phyloP scores from a whole-genome alignment of 2,329 filamentous ascomycete genomes.

The Aspergillus sojae region DNA sequence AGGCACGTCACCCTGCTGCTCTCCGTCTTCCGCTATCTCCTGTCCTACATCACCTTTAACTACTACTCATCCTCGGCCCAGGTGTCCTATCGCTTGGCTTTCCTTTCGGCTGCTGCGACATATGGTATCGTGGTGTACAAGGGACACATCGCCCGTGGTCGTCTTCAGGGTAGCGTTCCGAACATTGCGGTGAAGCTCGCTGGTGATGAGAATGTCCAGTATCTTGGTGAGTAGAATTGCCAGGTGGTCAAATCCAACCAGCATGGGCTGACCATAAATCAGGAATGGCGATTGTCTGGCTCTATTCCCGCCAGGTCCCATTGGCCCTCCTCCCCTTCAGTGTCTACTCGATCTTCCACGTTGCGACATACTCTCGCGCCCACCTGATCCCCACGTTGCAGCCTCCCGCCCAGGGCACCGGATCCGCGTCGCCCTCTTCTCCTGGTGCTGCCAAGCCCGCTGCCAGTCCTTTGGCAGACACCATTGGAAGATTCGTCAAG shows the following conservation, averaged over 20 bases:
- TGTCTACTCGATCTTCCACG: conserved; percentile 98
- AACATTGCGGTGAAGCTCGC: conserved; percentile 67
- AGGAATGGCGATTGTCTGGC: conserved; percentile 96
- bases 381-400: conserved; percentile 87
- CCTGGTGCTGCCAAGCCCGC: conserved; percentile 55
- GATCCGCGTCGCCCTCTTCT: conserved; percentile 59
- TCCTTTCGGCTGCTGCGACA: conserved; percentile 83
- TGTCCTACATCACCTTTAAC: conserved; percentile 90
- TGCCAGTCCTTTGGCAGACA: conserved; percentile 68
- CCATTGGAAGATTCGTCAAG: conserved; percentile 93
- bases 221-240: conserved; percentile 71
- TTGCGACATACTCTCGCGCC: conserved; percentile 91
- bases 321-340: conserved; percentile 90
- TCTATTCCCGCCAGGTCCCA: conserved; percentile 84
- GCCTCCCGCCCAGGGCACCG: conserved; percentile 58
- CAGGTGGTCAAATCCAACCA: neutral
- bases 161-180: conserved; percentile 68
- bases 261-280: conserved; percentile 16
- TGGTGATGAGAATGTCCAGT: conserved; percentile 95
- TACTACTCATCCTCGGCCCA: conserved; percentile 75
- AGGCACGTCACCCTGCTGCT: conserved; percentile 88
- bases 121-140: conserved; percentile 99
- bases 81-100: conserved; percentile 87
- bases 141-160: conserved; percentile 82
- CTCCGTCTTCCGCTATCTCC: conserved; percentile 75